Evolutionary conservation across 306 rosid genomes (phyloP).

Genomic region (Citrullus amarus): DNA sequence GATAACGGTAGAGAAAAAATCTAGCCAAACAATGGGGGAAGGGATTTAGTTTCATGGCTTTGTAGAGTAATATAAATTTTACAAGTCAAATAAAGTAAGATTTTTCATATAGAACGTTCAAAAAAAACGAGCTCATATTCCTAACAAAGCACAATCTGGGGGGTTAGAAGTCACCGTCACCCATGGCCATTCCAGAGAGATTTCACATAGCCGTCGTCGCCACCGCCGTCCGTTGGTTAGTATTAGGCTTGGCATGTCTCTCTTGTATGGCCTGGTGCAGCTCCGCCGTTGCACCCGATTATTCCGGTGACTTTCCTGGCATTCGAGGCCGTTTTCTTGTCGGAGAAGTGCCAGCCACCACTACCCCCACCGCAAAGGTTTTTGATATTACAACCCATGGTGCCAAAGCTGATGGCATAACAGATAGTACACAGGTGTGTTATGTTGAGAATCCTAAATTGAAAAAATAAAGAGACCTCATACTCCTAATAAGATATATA

Average conservation of each 20-base stretch:
- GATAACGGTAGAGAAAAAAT: neutral
- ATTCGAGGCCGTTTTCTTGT: neutral
- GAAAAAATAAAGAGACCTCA: too few relatives aligned
- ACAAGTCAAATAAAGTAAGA: neutral
- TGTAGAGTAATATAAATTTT: neutral
- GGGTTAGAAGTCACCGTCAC: neutral
- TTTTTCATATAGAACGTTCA: neutral
- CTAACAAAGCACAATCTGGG: neutral
- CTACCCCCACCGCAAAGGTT: neutral
- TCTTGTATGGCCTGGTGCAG: conserved; percentile 12
- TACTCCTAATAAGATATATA: too few relatives aligned
- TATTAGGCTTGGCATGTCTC: conserved; percentile 18
- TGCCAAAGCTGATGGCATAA: neutral
- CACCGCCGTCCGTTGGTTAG: neutral
- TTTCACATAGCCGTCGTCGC: neutral
- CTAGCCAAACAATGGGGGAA: neutral
- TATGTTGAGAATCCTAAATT: too few relatives aligned
- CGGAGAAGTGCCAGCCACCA: neutral
- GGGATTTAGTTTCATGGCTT: neutral
- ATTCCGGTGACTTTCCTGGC: neutral
- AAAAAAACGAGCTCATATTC: neutral
- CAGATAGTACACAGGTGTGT: neutral
- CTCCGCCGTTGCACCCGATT: neutral
- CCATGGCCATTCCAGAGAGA: conserved; percentile 10
- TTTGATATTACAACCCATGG: neutral